Conservation (phyloP, 371 early-diverging fungal species). For the Parasitella parasitica region DNA sequence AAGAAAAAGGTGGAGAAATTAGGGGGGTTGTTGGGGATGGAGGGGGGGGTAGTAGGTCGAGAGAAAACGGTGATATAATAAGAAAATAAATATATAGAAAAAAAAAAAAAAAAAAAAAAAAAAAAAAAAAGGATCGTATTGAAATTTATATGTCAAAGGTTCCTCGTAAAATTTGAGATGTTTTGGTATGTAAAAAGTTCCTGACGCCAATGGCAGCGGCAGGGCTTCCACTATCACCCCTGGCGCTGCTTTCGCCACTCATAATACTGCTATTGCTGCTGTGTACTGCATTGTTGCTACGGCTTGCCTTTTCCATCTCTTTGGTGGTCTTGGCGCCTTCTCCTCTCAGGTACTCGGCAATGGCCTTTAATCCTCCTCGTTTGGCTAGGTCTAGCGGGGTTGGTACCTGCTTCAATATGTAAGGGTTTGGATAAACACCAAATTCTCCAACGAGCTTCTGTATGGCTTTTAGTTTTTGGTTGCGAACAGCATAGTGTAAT, state of each 20-base stretch:
- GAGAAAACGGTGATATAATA: background rate
- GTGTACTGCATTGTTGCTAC: background rate
- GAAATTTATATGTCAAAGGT: constrained; percentile 14
- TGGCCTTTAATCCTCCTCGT: constrained; percentile 26
- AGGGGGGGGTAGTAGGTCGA: background rate
- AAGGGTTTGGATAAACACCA: constrained; percentile 40
- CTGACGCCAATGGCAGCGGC: constrained; percentile 8
- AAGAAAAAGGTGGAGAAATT: background rate
- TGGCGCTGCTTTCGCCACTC: constrained; percentile 9
- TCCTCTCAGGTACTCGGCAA: constrained; percentile 27
- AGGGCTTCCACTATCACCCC: background rate
- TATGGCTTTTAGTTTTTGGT: constrained; percentile 27
- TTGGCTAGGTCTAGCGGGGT: constrained; percentile 46
- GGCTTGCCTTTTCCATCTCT: constrained; percentile 35
- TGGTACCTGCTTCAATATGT: constrained; percentile 30
- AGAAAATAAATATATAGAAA: background rate
- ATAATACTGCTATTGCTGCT: constrained; percentile 17
- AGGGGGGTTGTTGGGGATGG: background rate
- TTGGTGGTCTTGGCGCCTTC: constrained; percentile 41
- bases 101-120: background rate
- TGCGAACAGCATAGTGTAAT: constrained; percentile 44
- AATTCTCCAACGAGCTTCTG: constrained; percentile 30
- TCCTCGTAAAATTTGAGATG: constrained; percentile 18
- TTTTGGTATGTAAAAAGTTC: constrained; percentile 22
- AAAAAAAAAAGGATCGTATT: background rate